phyloP scores from a whole-genome alignment of 169 alveolate species.

The Plasmodium chabaudi region DNA sequence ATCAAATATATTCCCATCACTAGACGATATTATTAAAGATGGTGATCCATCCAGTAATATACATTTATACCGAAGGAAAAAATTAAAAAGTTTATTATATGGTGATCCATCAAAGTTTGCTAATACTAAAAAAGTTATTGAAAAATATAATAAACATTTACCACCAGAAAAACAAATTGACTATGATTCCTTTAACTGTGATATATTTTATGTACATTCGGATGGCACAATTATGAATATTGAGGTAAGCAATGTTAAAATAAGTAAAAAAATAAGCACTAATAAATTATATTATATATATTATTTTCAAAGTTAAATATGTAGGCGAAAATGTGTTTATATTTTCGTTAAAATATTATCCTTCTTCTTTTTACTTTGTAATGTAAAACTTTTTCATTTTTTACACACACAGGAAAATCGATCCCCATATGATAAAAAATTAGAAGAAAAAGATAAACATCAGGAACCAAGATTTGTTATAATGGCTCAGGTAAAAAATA shows the following conservation, averaged over 20 bases:
- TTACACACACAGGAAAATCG: conserved; percentile 43
- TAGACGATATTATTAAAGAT: conserved; percentile 84
- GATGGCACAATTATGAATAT: conserved; percentile 86
- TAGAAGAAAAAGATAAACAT: conserved; percentile 53
- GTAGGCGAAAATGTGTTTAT: too few species aligned
- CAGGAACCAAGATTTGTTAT: conserved; percentile 70
- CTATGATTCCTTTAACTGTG: conserved; percentile 79
- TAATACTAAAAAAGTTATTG: conserved; percentile 75
- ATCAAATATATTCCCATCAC: conserved; percentile 75
- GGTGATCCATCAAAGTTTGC: conserved; percentile 82
- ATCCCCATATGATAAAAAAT: conserved; percentile 69
- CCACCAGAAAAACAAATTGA: conserved; percentile 80
- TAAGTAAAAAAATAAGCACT: neutral
- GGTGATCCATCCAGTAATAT: conserved; percentile 85
- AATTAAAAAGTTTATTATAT: conserved; percentile 82
- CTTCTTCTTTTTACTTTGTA: too few species aligned
- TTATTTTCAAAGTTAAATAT: too few species aligned
- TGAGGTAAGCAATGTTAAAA: conserved; percentile 73
- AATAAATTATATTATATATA: too few species aligned
- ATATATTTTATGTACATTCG: conserved; percentile 84
- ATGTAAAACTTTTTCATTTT: too few species aligned
- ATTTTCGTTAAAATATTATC: too few species aligned
- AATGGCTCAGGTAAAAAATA: conserved; percentile 39
- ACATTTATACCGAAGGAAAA: conserved; percentile 81
- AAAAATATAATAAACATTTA: conserved; percentile 79